phyloP scores from a whole-genome alignment of 257 asterid species.

The Solanum chmielewskii region DNA sequence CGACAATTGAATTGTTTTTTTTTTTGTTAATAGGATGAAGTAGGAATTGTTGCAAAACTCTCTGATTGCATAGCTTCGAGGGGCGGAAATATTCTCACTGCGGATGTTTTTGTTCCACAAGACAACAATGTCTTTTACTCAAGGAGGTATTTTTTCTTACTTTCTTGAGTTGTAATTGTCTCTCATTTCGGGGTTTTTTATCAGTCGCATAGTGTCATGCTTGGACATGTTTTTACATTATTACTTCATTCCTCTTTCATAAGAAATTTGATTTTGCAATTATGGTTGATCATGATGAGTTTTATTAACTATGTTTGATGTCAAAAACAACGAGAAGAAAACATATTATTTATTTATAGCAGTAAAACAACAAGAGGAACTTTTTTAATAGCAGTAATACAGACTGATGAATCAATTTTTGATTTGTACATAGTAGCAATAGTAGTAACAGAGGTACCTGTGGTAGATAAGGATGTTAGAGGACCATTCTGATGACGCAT shows the following conservation, averaged over 20 bases:
- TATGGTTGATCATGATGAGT: background rate
- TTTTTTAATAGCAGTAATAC: background rate
- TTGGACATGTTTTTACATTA: background rate
- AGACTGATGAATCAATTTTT: background rate
- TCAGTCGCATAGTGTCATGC: background rate
- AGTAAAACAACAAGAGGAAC: background rate
- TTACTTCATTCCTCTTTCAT: no score
- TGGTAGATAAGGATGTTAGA: background rate
- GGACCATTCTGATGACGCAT: background rate
- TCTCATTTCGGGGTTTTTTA: background rate
- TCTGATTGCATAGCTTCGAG: slow-evolving; percentile 90
- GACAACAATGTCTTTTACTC: slow-evolving; percentile 72
- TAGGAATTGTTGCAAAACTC: slow-evolving; percentile 82
- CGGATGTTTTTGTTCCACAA: slow-evolving; percentile 90
- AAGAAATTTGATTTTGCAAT: background rate
- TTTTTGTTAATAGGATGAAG: slow-evolving; percentile 51
- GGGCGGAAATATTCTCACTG: slow-evolving; percentile 82
- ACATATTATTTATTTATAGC: background rate
- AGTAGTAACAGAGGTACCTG: background rate
- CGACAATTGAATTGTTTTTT: background rate
- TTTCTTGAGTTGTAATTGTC: background rate
- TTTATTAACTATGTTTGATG: background rate
- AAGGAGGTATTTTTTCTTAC: slow-evolving; percentile 50
- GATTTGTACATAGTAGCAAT: background rate
- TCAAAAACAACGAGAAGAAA: background rate